Evolutionary conservation across 192 early-diverging fungal genomes (phyloP).

Genomic region (Thamnidium elegans): DNA sequence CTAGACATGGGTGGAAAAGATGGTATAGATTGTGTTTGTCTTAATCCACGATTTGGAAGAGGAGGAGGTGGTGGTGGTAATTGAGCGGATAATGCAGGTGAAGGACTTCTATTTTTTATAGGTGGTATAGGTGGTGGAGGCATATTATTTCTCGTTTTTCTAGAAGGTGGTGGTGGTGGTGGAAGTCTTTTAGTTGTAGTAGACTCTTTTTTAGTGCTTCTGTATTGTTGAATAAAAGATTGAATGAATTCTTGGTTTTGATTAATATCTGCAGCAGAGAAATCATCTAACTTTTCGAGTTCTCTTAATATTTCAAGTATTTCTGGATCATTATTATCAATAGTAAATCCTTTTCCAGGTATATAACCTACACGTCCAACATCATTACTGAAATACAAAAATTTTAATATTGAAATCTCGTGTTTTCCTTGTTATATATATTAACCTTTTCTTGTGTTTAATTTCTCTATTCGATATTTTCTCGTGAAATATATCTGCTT

Average conservation of each 20-base stretch:
- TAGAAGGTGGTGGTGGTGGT: conserved; percentile 24
- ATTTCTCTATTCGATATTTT: conserved; percentile 9
- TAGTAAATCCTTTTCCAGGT: conserved; percentile 54
- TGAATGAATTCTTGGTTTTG: conserved; percentile 65
- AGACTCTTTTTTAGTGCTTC: conserved; percentile 16
- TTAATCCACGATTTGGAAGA: conserved; percentile 14
- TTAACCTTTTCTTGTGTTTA: conserved; percentile 8
- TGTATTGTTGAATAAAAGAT: conserved; percentile 61
- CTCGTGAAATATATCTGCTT: conserved; percentile 59
- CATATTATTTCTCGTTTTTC: conserved; percentile 17
- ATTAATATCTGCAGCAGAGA: conserved; percentile 57
- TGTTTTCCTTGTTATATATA: no score
- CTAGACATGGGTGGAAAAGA: conserved; percentile 13
- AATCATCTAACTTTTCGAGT: conserved; percentile 54
- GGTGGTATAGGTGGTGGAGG: conserved; percentile 32
- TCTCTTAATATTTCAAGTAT: conserved; percentile 64
- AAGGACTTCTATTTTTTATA: conserved; percentile 21
- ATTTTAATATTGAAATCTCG: background rate
- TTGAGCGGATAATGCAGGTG: conserved; percentile 19
- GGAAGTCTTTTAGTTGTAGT: conserved; percentile 31
- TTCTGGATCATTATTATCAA: conserved; percentile 67
- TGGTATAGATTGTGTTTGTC: conserved; percentile 22
- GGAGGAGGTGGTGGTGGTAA: conserved; percentile 31
- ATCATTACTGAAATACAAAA: conserved; percentile 28
- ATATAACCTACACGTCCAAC: conserved; percentile 58